phyloP scores from a whole-genome alignment of 1,139 yeast genomes.

The Pichia sp. region DNA sequence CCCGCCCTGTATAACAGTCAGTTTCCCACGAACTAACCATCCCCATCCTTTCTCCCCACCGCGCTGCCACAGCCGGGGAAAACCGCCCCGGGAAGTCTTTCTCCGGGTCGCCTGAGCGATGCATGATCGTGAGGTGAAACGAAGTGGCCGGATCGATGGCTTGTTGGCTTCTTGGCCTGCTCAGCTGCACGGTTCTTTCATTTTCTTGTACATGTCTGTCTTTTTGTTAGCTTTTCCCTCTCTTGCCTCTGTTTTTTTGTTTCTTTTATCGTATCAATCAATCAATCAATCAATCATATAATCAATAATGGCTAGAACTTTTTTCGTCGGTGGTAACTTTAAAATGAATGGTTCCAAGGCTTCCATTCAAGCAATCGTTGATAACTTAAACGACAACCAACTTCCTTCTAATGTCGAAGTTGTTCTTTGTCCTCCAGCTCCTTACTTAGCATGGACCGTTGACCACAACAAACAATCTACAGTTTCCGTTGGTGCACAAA shows the following conservation, averaged over 20 bases:
- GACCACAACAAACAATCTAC: slow-evolving; percentile 62
- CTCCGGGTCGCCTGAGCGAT: slow-evolving; percentile 1
- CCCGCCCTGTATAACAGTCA: too few relatives aligned
- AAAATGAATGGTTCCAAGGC: slow-evolving; percentile 95
- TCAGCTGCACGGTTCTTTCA: neutral
- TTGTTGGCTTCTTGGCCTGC: too few relatives aligned
- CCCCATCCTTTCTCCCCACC: too few relatives aligned
- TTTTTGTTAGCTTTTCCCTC: neutral
- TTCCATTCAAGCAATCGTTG: slow-evolving; percentile 78
- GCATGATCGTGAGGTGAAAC: too few relatives aligned
- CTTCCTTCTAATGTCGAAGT: slow-evolving; percentile 77
- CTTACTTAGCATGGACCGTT: slow-evolving; percentile 77
- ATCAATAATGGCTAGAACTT: slow-evolving; percentile 50
- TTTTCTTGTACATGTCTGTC: neutral
- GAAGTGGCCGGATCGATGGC: too few relatives aligned
- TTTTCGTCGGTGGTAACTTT: slow-evolving; percentile 98
- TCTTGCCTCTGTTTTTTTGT: neutral
- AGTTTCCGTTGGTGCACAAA: slow-evolving; percentile 84
- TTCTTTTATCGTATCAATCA: neutral
- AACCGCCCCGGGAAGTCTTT: too few relatives aligned
- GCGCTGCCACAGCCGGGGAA: too few relatives aligned
- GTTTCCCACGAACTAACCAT: too few relatives aligned
- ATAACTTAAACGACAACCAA: slow-evolving; percentile 70
- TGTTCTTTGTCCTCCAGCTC: slow-evolving; percentile 94
- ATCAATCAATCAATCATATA: neutral